Evolutionary conservation across 106 monocot genomes (phyloP), one percentile per base, ranked within the genome.

Genomic region (Dendrobium huoshanense): DNA sequence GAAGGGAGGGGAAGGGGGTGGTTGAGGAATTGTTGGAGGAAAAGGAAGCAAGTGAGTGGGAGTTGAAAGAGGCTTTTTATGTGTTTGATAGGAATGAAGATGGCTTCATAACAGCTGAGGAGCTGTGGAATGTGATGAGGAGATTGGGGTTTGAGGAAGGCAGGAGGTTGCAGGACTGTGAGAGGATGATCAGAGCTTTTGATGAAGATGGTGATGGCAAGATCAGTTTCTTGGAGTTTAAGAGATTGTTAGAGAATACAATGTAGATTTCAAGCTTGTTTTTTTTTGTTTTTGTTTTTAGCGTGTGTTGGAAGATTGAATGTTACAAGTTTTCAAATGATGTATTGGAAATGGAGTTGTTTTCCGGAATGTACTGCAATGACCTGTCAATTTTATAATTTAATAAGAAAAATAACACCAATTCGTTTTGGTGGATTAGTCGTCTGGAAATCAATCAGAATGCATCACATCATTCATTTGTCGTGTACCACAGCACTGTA

Each of bases 61-160:
- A 91, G 65, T 55, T 89, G 83, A 18, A 55, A 74, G 72, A 73
- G 56, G 91, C 91, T 33, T 91, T 91, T 79, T 42, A 37, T 6
- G 91, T 91, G 70, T 91, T 87, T 64, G 91, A 91, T 58, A 56
- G 74, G 77, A 81, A 89, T 41, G 87, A 85, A 42, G 87, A 91
- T 61, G 91, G 89, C 25, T 88, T 83, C 59, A 87, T 91, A 70
- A 85, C 65, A 13, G 43, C 85, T 1, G 59, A 11, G 45, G 88
- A 91, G 83, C 37, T 91, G 81, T 68, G 81, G 80, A 83, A 77
- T 33, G 87, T 90, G 67, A 19, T 90, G 82, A 25, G 75, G 44
- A 80, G 70, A 55, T 37, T 89, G 31, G 89, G 87, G 58, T 75
- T 89, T 9, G 43, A 79, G 24, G 82, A 87, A 16, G 85, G 84